phyloP scores from a whole-genome alignment of 306 rosid species.

The Begonia masoniana region DNA sequence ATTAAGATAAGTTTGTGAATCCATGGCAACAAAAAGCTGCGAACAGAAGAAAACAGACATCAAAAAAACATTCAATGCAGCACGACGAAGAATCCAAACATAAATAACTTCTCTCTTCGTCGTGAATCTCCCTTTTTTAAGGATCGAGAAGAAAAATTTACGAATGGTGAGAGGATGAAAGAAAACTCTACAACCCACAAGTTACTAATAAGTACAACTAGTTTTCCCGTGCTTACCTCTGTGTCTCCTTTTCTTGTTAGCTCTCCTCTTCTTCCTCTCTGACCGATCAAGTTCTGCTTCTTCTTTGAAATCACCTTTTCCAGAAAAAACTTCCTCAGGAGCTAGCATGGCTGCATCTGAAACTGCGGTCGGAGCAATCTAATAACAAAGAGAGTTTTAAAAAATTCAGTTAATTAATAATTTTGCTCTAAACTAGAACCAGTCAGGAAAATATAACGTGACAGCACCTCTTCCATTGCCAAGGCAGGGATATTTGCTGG shows the following conservation, averaged over 20 bases:
- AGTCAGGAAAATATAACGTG: slow-evolving; percentile 7
- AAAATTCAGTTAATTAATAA: slow-evolving; percentile 7
- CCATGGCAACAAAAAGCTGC: too few species aligned
- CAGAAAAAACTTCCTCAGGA: slow-evolving; percentile 89
- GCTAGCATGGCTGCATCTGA: slow-evolving; percentile 99
- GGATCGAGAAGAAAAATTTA: too few species aligned
- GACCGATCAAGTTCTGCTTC: slow-evolving; percentile 73
- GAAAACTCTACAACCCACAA: neutral
- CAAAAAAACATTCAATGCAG: too few species aligned
- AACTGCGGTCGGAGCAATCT: slow-evolving; percentile 93
- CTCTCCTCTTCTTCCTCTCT: slow-evolving; percentile 89
- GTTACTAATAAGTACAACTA: too few species aligned
- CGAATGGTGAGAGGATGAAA: too few species aligned
- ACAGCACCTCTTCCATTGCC: slow-evolving; percentile 90
- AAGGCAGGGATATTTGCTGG: slow-evolving; percentile 82
- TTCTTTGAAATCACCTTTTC: slow-evolving; percentile 90
- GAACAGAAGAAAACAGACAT: too few species aligned
- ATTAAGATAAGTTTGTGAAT: neutral
- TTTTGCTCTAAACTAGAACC: neutral
- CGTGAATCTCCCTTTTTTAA: neutral
- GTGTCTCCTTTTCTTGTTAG: slow-evolving; percentile 74
- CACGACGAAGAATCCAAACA: too few species aligned
- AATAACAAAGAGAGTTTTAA: slow-evolving; percentile 20
- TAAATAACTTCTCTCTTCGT: neutral
- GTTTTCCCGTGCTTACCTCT: slow-evolving; percentile 34